Evolutionary conservation across 2,329 filamentous ascomycete genomes (phyloP), one percentile per base, ranked within the genome.

Genomic region (Fusarium nisikadoi): DNA sequence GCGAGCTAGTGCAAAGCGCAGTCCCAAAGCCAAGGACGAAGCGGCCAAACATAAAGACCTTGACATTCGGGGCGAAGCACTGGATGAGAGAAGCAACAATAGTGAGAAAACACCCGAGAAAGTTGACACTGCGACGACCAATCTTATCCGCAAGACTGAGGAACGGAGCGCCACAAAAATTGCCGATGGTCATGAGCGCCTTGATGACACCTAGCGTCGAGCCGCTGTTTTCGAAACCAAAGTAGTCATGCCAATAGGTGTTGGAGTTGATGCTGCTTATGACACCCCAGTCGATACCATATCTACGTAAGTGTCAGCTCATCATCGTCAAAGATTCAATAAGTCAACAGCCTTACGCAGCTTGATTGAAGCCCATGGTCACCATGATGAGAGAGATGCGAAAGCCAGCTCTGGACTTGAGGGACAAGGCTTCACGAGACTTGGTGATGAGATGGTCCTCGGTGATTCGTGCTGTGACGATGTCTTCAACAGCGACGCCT

Each of bases 231-330:
- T 11, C 60, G 31, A 76, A 75, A 8, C 73, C 73, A n/a, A 76
- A 76, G 55, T 74, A 76, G 0, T 53, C 31, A 38, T 73, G 74
- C 74, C 73, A 76, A n/a, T 68, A 65, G 33, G 43, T 39, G 27
- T 72, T 72, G 29, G 73, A 60, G 61, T 75, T 76, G 69, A 76
- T 75, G 13, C 73, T 69, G 38, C 74, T 73, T 31, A 76, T 59
- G 9, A 76, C 74, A 23, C 71, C 74, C 73, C 74, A 76, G 27
- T 76, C 74, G 46, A 76, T 71, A 45, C 74, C 74, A 17, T 74
- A 76, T 13, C 71, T 74, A 9, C 14, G 7, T 2, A n/a, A 29
- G 1, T 8, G 27, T 62, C 25, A 56, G 11, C 19, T 6, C 16
- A 12, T 2, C 19, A 10, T 27, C 4, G 16, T 27, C 23, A 23